Conservation (phyloP, 1,284 basidiomycete genomes). For the Tetrapyrgos nigripes region DNA sequence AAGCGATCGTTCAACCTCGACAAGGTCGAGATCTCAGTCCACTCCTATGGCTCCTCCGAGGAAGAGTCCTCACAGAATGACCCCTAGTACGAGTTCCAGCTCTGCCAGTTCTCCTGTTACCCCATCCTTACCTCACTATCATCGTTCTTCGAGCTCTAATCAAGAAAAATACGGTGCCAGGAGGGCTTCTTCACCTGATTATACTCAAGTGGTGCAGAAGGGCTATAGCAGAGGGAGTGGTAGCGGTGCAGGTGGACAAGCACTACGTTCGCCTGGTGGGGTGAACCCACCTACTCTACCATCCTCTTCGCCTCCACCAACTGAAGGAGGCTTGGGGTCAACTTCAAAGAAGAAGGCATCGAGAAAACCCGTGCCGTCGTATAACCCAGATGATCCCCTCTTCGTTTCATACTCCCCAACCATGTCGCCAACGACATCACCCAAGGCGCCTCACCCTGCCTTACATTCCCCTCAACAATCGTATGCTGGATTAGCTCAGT, state of each 20-base stretch:
- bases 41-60: background rate
- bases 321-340: background rate
- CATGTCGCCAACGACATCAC: slow-evolving; percentile 1
- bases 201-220: slow-evolving; percentile 1
- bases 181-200: slow-evolving; percentile 14
- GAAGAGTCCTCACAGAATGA: background rate
- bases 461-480: too few species aligned
- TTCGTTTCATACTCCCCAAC: background rate
- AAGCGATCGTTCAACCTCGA: too few species aligned
- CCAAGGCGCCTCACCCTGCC: too few species aligned
- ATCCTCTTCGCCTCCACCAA: background rate
- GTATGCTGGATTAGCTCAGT: too few species aligned
- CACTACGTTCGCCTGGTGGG: background rate
- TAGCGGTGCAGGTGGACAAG: background rate
- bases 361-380: slow-evolving; percentile 18
- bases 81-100: background rate
- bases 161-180: too few species aligned
- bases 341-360: slow-evolving; percentile 4
- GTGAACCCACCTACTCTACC: background rate
- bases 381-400: slow-evolving; percentile 7
- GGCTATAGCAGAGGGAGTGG: background rate
- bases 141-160: background rate
- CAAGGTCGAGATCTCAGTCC: too few species aligned
- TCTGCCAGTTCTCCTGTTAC: background rate
- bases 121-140: background rate